Conservation (phyloP, 805 yeast species). For the Kodamaea kaohsiungensis region DNA sequence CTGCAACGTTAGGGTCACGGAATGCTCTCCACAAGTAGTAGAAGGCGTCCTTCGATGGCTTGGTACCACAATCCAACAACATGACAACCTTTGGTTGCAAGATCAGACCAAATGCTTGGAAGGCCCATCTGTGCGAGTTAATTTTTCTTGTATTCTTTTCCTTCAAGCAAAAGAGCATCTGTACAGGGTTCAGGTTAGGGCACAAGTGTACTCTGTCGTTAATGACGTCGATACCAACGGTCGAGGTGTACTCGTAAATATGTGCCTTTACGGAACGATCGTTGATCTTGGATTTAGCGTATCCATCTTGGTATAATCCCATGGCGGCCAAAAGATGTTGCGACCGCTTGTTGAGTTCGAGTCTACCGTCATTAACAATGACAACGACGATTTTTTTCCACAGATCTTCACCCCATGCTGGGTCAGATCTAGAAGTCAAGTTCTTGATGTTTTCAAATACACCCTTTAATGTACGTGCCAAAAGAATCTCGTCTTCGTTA, state of each 20-base stretch:
- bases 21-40: slow-evolving; percentile 90
- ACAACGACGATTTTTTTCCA: slow-evolving; percentile 94
- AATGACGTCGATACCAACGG: slow-evolving; percentile 78
- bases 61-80: slow-evolving; percentile 91
- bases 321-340: slow-evolving; percentile 79
- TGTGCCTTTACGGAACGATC: slow-evolving; percentile 81
- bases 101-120: slow-evolving; percentile 86
- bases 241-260: slow-evolving; percentile 89
- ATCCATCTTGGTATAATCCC: slow-evolving; percentile 94
- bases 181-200: slow-evolving; percentile 75
- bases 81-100: slow-evolving; percentile 82
- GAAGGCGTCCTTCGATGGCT: slow-evolving; percentile 80
- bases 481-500: slow-evolving; percentile 62
- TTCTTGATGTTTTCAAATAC: slow-evolving; percentile 81
- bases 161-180: slow-evolving; percentile 84
- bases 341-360: slow-evolving; percentile 76
- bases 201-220: slow-evolving; percentile 67
- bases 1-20: slow-evolving; percentile 80
- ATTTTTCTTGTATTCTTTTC: slow-evolving; percentile 88
- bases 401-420: slow-evolving; percentile 90
- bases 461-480: slow-evolving; percentile 62
- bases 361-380: slow-evolving; percentile 89
- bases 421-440: slow-evolving; percentile 61
- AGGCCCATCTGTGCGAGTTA: slow-evolving; percentile 96
- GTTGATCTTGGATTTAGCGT: slow-evolving; percentile 88